phyloP scores from a whole-genome alignment of 2,329 filamentous ascomycete genomes.

The Aspergillus japonicus region DNA sequence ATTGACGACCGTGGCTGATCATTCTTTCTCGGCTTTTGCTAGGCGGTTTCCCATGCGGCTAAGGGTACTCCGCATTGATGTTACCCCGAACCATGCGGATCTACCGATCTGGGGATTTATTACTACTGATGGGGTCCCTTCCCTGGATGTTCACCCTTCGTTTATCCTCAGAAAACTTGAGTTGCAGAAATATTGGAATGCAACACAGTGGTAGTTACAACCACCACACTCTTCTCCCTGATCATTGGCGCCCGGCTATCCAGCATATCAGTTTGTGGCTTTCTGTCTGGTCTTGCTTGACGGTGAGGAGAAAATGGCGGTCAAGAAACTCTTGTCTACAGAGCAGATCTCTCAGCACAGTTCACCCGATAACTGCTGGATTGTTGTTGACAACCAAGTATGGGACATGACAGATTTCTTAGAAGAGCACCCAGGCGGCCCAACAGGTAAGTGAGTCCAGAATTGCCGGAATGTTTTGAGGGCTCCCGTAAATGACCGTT shows the following conservation, averaged over 20 bases:
- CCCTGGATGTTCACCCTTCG: background rate
- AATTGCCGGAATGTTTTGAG: background rate
- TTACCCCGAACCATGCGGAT: constrained; percentile 4
- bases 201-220: too few relatives aligned
- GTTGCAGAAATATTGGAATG: too few relatives aligned
- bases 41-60: background rate
- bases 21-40: background rate
- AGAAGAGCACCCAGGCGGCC: constrained; percentile 62
- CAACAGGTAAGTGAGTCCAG: constrained; percentile 45
- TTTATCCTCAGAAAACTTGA: too few relatives aligned
- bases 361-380: constrained; percentile 58
- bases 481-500: background rate
- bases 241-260: too few relatives aligned
- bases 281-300: too few relatives aligned
- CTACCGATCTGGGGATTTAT: background rate
- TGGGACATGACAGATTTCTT: constrained; percentile 68
- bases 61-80: constrained; percentile 5
- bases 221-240: too few relatives aligned
- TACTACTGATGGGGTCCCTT: background rate
- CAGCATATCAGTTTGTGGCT: background rate
- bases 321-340: constrained; percentile 37
- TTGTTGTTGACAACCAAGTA: constrained; percentile 66
- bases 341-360: constrained; percentile 52
- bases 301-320: constrained; percentile 19
- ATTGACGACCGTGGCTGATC: background rate